Conservation (phyloP, 176 grass and related monocot species). For the Oryza officinalis region DNA sequence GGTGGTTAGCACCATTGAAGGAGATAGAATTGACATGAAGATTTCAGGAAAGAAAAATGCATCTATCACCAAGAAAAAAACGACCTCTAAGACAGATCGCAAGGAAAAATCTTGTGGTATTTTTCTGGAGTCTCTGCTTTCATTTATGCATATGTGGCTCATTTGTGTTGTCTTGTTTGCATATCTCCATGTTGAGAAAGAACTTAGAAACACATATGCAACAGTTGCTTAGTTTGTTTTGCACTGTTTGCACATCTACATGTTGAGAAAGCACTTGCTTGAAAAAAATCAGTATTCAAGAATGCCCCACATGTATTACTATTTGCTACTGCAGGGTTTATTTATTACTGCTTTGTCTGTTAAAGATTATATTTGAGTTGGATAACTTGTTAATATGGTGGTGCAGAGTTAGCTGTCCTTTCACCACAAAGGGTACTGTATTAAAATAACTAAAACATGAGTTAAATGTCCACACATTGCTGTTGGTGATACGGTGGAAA, state of each 20-base stretch:
- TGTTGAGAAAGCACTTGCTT: too few relatives aligned
- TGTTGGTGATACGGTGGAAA: neutral
- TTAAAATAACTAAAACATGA: neutral
- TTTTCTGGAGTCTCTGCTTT: constrained; percentile 28
- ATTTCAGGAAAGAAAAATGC: constrained; percentile 38
- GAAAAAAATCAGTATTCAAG: too few relatives aligned
- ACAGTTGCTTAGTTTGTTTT: neutral
- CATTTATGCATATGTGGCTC: constrained; percentile 11
- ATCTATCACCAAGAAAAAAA: constrained; percentile 32
- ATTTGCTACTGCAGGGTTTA: too few relatives aligned
- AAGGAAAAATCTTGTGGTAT: constrained; percentile 47
- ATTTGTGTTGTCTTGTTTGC: constrained; percentile 17
- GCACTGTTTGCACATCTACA: too few relatives aligned
- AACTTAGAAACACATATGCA: neutral
- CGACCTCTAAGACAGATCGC: constrained; percentile 29
- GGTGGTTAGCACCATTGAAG: constrained; percentile 12
- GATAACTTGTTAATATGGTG: constrained; percentile 13
- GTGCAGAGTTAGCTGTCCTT: constrained; percentile 4
- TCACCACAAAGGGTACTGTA: neutral
- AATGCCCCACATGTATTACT: too few relatives aligned
- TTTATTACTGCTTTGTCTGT: neutral
- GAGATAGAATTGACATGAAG: neutral
- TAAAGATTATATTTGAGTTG: constrained; percentile 13
- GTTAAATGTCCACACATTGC: neutral
- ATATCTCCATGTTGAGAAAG: constrained; percentile 32